Evolutionary conservation across 768 basidiomycete species (phyloP), one percentile per base, ranked within the genome.

Genomic region (Butyriboletus loyo): DNA sequence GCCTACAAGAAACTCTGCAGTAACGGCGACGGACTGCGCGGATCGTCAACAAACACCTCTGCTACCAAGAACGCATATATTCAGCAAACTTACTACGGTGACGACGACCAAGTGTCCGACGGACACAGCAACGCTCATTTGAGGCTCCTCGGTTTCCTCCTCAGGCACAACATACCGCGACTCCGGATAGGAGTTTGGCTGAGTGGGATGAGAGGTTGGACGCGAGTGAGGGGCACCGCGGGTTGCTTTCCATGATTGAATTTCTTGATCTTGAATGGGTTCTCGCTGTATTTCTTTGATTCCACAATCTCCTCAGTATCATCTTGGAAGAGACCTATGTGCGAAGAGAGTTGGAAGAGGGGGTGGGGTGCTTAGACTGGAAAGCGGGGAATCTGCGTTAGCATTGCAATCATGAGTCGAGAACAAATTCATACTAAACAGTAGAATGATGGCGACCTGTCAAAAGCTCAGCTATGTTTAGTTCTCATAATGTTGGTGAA

Each of bases 281-380:
- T 77, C 48, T 72, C 69, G 44, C 71, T 55, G 49, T 84, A 80
- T 52, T 69, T 71, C 57, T 5, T 65, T 24, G 60, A 81, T 75
- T 54, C 58, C 53, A 7, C 59, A 72, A 30, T 74, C 72, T 59
- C 71, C 52, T 77, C 65, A 1, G 56, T 58, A n/a, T 69, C 68
- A 25, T 79, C 74, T 41, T 79, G 69, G 63, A 89, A 93, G 15
- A 93, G 75, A 57, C 83, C 73, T 5, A 83, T 80, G 65, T 93
- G 90, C 0, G 89, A 90, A 73, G 77, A 87, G 4, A 90, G 73
- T 65, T 92, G 91, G 70, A 92, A 92, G 54, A 87, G 67, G 17
- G 92, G 77, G 60, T 89, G 91, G n/a, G 76, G 77, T 2, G 60
- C 65, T 60, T 94, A 93, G 54, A 90, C 88, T 90, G 45, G 8